Conservation (phyloP, 176 grass and related monocot genomes). For the Guadua angustifolia region DNA sequence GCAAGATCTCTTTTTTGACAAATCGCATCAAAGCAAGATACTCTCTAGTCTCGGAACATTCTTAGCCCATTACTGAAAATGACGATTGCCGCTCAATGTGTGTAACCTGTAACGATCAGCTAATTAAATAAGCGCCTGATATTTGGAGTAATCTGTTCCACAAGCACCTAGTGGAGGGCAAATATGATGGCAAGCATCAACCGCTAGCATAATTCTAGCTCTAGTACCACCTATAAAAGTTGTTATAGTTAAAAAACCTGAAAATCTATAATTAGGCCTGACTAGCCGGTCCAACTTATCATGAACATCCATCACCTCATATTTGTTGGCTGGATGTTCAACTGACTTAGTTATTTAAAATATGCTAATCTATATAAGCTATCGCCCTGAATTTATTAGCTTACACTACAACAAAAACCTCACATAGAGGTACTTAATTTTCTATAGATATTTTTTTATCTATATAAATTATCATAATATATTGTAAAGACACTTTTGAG, state of each 20-base stretch:
- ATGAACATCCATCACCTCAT: too few relatives aligned
- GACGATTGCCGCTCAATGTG: conserved; percentile 7
- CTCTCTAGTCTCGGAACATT: conserved; percentile 30
- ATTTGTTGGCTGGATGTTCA: not conserved
- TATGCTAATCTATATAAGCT: too few relatives aligned
- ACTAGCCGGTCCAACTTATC: too few relatives aligned
- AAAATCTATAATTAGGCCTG: too few relatives aligned
- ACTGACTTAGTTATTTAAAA: not conserved
- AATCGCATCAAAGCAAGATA: conserved; percentile 47
- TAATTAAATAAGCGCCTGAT: conserved; percentile 23
- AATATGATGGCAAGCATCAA: not conserved
- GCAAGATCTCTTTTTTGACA: conserved; percentile 40
- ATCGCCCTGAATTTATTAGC: too few relatives aligned
- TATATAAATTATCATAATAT: too few relatives aligned
- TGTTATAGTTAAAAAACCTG: not conserved
- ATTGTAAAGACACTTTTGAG: too few relatives aligned
- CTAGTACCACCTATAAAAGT: not conserved
- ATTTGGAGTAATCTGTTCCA: conserved; percentile 29
- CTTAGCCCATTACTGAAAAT: conserved; percentile 35
- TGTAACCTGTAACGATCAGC: not conserved
- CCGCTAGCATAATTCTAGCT: not conserved
- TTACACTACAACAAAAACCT: too few relatives aligned
- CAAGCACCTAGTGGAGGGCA: not conserved
- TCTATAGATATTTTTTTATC: too few relatives aligned
- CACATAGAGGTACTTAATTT: too few relatives aligned